Base-by-base conservation (phyloP, 495 filamentous ascomycete genomes). In the Apiosordaria backusii region DNA sequence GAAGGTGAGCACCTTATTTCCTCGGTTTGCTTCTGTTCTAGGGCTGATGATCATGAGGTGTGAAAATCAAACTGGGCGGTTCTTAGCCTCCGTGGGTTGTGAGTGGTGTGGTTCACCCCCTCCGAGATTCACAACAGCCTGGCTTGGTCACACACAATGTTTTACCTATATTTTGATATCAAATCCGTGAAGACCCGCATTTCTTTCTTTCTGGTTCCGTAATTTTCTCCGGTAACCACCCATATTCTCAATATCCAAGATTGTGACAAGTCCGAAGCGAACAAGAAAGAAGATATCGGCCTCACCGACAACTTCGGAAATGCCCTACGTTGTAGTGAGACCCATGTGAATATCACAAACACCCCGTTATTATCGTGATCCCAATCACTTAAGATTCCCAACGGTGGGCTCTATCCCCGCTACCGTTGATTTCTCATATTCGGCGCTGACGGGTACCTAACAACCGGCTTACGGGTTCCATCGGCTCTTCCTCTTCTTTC, bases 1-100 rank as follows among this genome's bases (percentile, higher is more conserved):
- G 35, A 45, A 45, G 35, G 35, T 45, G 35, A 45, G 35, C 35
- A 45, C 35, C 35, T 45, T 45, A 45, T 45, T 50, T 67, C 61
- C 50, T 62, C 23, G 50, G 40, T 64, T 63, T 45, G 35, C 35
- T 45, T 45, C 35, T 45, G 9, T 45, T 15, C 35, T n/a, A n/a
- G n/a, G n/a, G 13, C 3, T 35, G 29, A 35, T 35, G 29, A 35
- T 29, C 4, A 29, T 29, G 27, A 29, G 5, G 29, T n/a, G 10
- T 35, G 27, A 35, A 13, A 13, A 13, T 45, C 10, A 15, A 15
- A 15, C 35, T 45, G 35, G 35, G 6, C 7, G 9, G 35, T 10
- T 13, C 5, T 45, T 1, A 45, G 27, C 15, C 35, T 29, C 27
- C 27, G 27, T 29, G 27, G 7, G 27, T 4, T 29, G 27, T 29